These are phyloP conservation scores for Leucaena leucocephala DNA, from an alignment of 306 rosid genomes.

Conservation along the genomic window DNA sequence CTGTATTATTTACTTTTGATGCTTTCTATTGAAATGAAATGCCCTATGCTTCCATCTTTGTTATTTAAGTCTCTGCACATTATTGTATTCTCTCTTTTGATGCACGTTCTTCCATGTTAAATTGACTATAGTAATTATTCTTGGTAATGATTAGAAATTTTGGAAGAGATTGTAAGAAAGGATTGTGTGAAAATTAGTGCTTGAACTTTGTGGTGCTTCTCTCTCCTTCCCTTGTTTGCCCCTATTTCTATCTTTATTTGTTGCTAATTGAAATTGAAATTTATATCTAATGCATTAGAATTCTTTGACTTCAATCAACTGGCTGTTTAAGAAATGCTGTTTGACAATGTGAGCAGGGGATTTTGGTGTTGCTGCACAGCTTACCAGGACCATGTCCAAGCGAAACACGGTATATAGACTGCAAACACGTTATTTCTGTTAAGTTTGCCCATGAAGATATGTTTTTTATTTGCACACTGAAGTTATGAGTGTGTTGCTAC, in stretches of 20 bases:
- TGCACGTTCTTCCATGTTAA: conserved; percentile 6
- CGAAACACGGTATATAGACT: conserved; percentile 82
- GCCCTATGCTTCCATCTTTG: background rate
- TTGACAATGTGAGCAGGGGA: conserved; percentile 72
- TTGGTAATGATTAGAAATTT: background rate
- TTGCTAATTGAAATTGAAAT: conserved; percentile 22
- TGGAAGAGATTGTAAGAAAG: conserved; percentile 3
- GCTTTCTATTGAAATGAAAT: background rate
- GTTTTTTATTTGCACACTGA: background rate
- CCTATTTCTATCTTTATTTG: conserved; percentile 14
- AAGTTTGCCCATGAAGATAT: background rate
- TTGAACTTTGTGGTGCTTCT: conserved; percentile 5
- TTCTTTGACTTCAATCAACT: conserved; percentile 22
- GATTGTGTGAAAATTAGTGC: background rate
- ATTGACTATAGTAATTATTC: conserved; percentile 1
- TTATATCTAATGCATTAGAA: conserved; percentile 27
- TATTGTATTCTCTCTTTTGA: background rate
- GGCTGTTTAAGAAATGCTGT: conserved; percentile 31
- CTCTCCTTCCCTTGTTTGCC: background rate
- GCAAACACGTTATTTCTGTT: conserved; percentile 19
- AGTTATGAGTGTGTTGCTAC: background rate
- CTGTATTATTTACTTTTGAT: background rate
- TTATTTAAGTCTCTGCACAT: background rate
- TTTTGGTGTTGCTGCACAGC: conserved; percentile 99
- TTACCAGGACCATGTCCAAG: conserved; percentile 99